Base-by-base conservation (phyloP, 805 yeast species). In the Scheffersomyces spartinae region DNA sequence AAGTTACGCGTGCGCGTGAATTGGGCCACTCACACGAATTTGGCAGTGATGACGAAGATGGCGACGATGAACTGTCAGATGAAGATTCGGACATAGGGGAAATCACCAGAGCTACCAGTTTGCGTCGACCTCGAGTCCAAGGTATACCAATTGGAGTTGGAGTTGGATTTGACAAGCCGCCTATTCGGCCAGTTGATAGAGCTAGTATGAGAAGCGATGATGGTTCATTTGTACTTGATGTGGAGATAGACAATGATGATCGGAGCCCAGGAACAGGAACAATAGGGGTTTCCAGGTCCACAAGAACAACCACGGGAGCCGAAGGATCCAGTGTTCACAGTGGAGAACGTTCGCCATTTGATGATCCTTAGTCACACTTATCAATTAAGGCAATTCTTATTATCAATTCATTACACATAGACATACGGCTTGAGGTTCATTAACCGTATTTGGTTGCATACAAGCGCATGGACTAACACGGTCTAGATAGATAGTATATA, bases 21-120 rank as follows among this genome's bases (percentile, higher is more conserved):
- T n/a, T n/a, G n/a, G n/a, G n/a, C n/a, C n/a, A n/a, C n/a, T n/a
- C n/a, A n/a, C n/a, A n/a, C n/a, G n/a, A n/a, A n/a, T n/a, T n/a
- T n/a, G n/a, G n/a, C n/a, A n/a, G n/a, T n/a, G n/a, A n/a, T n/a
- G n/a, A n/a, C n/a, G n/a, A n/a, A n/a, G n/a, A n/a, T n/a, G n/a
- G n/a, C n/a, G n/a, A n/a, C n/a, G n/a, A n/a, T n/a, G n/a, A n/a
- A n/a, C n/a, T n/a, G n/a, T 47, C 56, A 9, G 67, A 60, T 32
- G 63, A 59, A 18, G 67, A 60, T 40, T 52, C 61, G n/a, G 67
- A 60, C 35, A 55, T 60, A 18, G 65, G 64, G 12, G 64, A 60
- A 32, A 60, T 60, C 25, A 45, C 47, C 21, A 45, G 65, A 2
- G 64, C 65, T 19, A 58, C 62, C 3, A 49, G 59, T 28, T 39